Base-by-base conservation (phyloP, 345 rosid species). In the Kernera saxatilis region DNA sequence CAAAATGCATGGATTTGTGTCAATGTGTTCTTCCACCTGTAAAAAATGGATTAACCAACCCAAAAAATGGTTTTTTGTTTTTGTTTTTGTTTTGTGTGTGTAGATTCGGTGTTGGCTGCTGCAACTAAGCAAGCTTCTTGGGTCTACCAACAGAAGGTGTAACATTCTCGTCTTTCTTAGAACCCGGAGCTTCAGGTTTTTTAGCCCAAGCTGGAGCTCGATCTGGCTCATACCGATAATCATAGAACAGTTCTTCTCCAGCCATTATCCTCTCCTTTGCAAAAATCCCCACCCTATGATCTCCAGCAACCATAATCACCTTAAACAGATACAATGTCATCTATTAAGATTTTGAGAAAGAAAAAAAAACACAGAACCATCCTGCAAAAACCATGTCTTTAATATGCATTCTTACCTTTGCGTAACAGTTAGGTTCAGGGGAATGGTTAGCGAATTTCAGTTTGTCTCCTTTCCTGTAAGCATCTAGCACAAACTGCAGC, bases 141-240 rank as follows among this genome's bases (percentile, higher is more conserved):
- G 99, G 94, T 29, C 97, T 93, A 51, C 99, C 96, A 60, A 78
- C 83, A 29, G 93, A 79, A 68, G 94, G 92, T 71, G 83, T 79
- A 48, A 19, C 79, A 14, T 83, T 87, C 1, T 91, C 97, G 46
- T 94, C 98, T 74, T 84, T 91, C 50, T 88, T 91, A 1, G 93
- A 85, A 58, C 96, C 97, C 1, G 93, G 77, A 61, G 88, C 86
- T 80, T 91, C 98, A 0, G 95, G 99, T 81, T 91, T 93, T 80
- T 88, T 83, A 2, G 99, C 99, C 99, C 99, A 94, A 53, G 95
- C 91, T n/a, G 97, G 96, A 46, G 97, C 99, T 64, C 95, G 81
- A 48, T 94, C 99, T 7, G 98, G 93, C 73, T 94, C 99, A 63
- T 94, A 94, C 22, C 99, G 90, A 41, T 94, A 94, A 48, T 91